These are phyloP conservation scores for Silene vulgaris DNA, from an alignment of 179 eudicot genomes.

Conservation along the genomic window DNA sequence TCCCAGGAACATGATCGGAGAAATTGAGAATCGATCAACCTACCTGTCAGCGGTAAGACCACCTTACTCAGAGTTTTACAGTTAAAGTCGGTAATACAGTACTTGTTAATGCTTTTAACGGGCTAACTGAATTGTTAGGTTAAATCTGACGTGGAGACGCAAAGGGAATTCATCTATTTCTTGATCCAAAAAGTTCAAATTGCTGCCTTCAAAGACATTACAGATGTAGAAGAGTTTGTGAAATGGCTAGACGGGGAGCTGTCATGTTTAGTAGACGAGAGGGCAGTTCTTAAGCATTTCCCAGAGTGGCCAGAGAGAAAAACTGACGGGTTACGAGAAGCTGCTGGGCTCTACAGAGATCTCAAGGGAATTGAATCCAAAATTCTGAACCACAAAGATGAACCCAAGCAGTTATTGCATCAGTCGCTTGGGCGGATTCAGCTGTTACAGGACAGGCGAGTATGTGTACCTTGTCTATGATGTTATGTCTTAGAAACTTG, in stretches of 20 bases:
- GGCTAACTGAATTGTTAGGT: slow-evolving; percentile 37
- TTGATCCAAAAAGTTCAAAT: slow-evolving; percentile 46
- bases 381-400: slow-evolving; percentile 41
- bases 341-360: slow-evolving; percentile 55
- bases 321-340: slow-evolving; percentile 70
- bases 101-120: neutral
- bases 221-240: slow-evolving; percentile 58
- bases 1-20: slow-evolving; percentile 81
- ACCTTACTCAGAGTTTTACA: neutral
- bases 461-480: slow-evolving; percentile 24
- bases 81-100: too few relatives aligned
- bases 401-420: slow-evolving; percentile 36
- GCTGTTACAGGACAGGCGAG: slow-evolving; percentile 73
- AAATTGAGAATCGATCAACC: slow-evolving; percentile 76
- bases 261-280: slow-evolving; percentile 71
- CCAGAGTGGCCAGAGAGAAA: slow-evolving; percentile 82
- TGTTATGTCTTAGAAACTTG: neutral
- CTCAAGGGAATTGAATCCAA: slow-evolving; percentile 47
- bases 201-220: slow-evolving; percentile 58
- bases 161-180: slow-evolving; percentile 48
- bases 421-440: slow-evolving; percentile 49
- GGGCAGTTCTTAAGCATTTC: slow-evolving; percentile 86
- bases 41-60: slow-evolving; percentile 71
- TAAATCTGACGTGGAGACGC: slow-evolving; percentile 74
- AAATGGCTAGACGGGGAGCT: slow-evolving; percentile 76